Evolutionary conservation across 164 flowering plant genomes (phyloP).

Genomic region (Berberis vulgaris): DNA sequence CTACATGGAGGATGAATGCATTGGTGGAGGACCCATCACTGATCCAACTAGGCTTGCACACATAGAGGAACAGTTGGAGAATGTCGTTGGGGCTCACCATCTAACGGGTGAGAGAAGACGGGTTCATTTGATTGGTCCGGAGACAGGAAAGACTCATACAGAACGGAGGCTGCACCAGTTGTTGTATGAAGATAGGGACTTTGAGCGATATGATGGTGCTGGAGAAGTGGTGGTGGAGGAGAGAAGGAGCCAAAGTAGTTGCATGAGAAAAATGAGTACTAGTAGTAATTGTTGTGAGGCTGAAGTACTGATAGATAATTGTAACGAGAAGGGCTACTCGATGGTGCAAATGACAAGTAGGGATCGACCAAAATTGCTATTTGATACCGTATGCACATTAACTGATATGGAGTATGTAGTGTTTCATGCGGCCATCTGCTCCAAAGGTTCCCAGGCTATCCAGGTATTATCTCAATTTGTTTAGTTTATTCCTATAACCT

Average conservation of each 20-base stretch:
- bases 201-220: conserved; percentile 22
- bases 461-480: conserved; percentile 35
- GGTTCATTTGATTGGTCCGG: conserved; percentile 39
- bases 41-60: conserved; percentile 34
- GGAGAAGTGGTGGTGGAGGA: conserved; percentile 3
- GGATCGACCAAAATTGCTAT: conserved; percentile 78
- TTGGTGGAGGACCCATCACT: conserved; percentile 29
- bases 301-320: conserved; percentile 47
- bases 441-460: conserved; percentile 49
- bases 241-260: conserved; percentile 11
- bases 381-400: conserved; percentile 76
- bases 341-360: conserved; percentile 53
- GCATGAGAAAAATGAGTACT: too few relatives aligned
- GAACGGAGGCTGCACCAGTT: conserved; percentile 92
- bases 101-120: conserved; percentile 26
- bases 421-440: conserved; percentile 78
- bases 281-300: conserved; percentile 14
- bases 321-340: conserved; percentile 68
- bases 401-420: conserved; percentile 84
- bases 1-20: conserved; percentile 42
- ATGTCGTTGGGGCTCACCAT: conserved; percentile 62
- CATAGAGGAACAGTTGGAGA: conserved; percentile 55
- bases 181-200: conserved; percentile 67
- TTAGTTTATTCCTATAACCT: too few relatives aligned
- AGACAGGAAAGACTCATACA: conserved; percentile 42